These are phyloP conservation scores for Xylona heveae DNA, from an alignment of 495 filamentous ascomycete genomes.

Conservation along the genomic window DNA sequence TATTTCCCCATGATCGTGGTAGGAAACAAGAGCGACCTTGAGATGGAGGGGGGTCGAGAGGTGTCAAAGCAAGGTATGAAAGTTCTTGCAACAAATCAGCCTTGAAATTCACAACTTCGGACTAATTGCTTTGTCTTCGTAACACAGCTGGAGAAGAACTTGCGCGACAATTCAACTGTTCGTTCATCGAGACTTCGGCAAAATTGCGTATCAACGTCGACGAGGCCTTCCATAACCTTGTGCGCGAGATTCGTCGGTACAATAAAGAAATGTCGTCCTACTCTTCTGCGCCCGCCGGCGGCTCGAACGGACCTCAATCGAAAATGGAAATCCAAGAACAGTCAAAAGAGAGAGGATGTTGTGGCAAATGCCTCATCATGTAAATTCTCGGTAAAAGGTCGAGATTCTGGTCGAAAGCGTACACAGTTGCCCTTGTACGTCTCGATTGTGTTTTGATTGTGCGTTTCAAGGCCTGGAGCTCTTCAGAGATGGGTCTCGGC, in stretches of 20 bases:
- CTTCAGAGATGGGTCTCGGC: no score
- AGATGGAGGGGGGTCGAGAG: conserved; percentile 68
- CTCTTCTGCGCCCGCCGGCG: conserved; percentile 39
- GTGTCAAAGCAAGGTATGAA: conserved; percentile 74
- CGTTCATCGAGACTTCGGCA: conserved; percentile 97
- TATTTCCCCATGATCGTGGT: conserved; percentile 98
- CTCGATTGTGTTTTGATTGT: no score
- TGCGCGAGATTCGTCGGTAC: conserved; percentile 89
- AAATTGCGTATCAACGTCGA: conserved; percentile 97
- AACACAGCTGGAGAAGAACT: conserved; percentile 69
- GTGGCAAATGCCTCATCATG: conserved; percentile 76
- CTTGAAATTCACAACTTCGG: background rate
- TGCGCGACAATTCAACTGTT: conserved; percentile 74
- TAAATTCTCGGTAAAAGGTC: no score
- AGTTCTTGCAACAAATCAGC: conserved; percentile 1
- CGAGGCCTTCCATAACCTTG: conserved; percentile 93
- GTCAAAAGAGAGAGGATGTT: conserved; percentile 56
- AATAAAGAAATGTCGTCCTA: conserved; percentile 93
- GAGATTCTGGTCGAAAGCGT: no score
- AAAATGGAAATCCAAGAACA: conserved; percentile 64
- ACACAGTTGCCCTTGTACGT: no score
- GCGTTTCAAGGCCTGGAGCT: no score
- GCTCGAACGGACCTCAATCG: conserved; percentile 35
- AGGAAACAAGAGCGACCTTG: conserved; percentile 98
- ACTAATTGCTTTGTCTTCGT: background rate